phyloP scores from a whole-genome alignment of 768 basidiomycete species.

The Macrolepiota albuminosa region DNA sequence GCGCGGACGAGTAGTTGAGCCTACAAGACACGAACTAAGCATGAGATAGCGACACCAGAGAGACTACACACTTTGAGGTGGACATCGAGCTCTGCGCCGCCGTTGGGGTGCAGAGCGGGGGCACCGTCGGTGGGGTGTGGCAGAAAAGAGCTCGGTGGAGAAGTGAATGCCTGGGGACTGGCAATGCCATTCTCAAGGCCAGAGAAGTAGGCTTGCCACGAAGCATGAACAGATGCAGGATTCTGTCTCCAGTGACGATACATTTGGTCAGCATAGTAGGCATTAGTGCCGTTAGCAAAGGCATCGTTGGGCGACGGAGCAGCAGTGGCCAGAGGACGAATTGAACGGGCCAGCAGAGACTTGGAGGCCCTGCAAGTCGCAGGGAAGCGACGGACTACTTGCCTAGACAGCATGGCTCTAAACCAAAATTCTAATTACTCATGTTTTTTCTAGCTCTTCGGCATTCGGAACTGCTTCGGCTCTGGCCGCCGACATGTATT shows the following conservation, averaged over 20 bases:
- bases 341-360: slow-evolving; percentile 5
- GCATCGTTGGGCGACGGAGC: slow-evolving; percentile 71
- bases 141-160: slow-evolving; percentile 65
- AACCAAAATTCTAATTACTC: not conserved
- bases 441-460: not conserved
- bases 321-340: slow-evolving; percentile 41
- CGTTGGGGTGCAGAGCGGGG: slow-evolving; percentile 64
- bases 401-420: slow-evolving; percentile 29
- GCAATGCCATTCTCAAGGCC: slow-evolving; percentile 87
- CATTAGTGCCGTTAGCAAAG: slow-evolving; percentile 92
- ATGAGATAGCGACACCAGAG: slow-evolving; percentile 4
- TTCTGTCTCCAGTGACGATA: slow-evolving; percentile 90
- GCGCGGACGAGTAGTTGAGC: slow-evolving; percentile 97
- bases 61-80: slow-evolving; percentile 75
- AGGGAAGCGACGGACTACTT: slow-evolving; percentile 28
- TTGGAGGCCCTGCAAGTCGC: slow-evolving; percentile 16
- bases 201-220: slow-evolving; percentile 93
- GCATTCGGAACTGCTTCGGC: not conserved
- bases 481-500: not conserved
- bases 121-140: slow-evolving; percentile 75
- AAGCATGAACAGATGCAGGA: slow-evolving; percentile 86
- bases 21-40: slow-evolving; percentile 35
- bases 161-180: slow-evolving; percentile 77
- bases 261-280: slow-evolving; percentile 97
- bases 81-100: slow-evolving; percentile 80